Percentiles rank a stretch among this genome's conserved stretches.
phyloP scores from a whole-genome alignment of 2,329 filamentous ascomycete species.

The Penicillium vulpinum region DNA sequence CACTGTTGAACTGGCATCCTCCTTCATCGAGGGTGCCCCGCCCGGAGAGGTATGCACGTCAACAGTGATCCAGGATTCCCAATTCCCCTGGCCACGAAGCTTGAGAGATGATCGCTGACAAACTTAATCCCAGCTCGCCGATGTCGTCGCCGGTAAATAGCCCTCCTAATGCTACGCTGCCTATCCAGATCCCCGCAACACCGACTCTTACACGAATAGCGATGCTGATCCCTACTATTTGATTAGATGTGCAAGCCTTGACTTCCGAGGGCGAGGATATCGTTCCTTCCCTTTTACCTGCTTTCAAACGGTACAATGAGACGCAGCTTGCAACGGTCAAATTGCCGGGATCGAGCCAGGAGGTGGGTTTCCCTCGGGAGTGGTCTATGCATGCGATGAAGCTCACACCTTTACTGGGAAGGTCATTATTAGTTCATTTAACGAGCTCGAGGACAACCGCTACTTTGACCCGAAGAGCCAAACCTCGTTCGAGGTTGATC shows the following conservation, averaged over 20 bases:
- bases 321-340: slow-evolving; percentile 87
- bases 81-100: slow-evolving; percentile 6
- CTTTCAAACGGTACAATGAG: slow-evolving; percentile 94
- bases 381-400: background rate
- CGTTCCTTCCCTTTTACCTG: slow-evolving; percentile 71
- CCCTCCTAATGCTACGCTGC: slow-evolving; percentile 19
- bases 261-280: slow-evolving; percentile 69
- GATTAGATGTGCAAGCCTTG: slow-evolving; percentile 81
- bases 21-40: slow-evolving; percentile 90
- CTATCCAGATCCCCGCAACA: slow-evolving; percentile 1
- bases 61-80: slow-evolving; percentile 1
- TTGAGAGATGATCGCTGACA: slow-evolving; percentile 31
- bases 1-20: slow-evolving; percentile 65
- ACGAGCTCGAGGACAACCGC: slow-evolving; percentile 72
- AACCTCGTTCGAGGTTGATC: slow-evolving; percentile 86
- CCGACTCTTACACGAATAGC: slow-evolving; percentile 13
- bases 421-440: slow-evolving; percentile 82
- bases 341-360: slow-evolving; percentile 79
- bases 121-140: slow-evolving; percentile 64
- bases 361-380: slow-evolving; percentile 53
- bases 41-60: slow-evolving; percentile 77
- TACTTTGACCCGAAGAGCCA: slow-evolving; percentile 91
- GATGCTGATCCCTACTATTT: slow-evolving; percentile 18
- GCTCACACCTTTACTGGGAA: slow-evolving; percentile 29
- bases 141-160: slow-evolving; percentile 76